Evolutionary conservation across 371 early-diverging fungal genomes (phyloP), one percentile per base, ranked within the genome.

Genomic region (Mucor saturninus): DNA sequence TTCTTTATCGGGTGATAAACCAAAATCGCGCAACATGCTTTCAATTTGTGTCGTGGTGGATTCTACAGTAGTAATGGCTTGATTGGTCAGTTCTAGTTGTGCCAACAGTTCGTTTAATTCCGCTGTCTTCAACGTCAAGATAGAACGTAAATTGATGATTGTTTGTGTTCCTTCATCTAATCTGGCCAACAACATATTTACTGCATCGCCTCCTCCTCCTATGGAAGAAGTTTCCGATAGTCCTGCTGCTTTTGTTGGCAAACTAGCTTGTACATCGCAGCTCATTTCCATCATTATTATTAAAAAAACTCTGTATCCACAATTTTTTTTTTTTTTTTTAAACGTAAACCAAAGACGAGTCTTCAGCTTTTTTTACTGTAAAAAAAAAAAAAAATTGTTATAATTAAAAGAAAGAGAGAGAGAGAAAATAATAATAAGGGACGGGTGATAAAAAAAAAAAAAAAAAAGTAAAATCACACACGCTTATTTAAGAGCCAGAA

Each of bases 91-190:
- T 30, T 81, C 79, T 11, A 81, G 63, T 54, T 81, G 82, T 11
- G 79, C 79, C 11, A 81, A 40, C 2, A 81, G 60, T 56, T 81
- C 82, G 50, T 81, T 79, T 4, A 81, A 61, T 64, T 81, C 82
- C 10, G 79, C 79, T 21, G 82, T 79, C 52, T 81, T 81, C n/a
- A 81, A 54, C 1, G 77, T 76, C 37, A 81, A 55, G 55, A 81
- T 75, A 31, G 79, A 79, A 7, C 82, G 79, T 9, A 81, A 62
- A 43, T 79, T 79, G 55, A 73, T 71, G 30, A 79, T 72, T 14
- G 79, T 77, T 66, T 81, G 82, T 28, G 76, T 71, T 28, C 79
- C 79, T 59, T 73, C 73, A 57, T 73, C 73, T 11, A 73, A 52
- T 54, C 64, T 73, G 11, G 70, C 67, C 32, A 73, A 39, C 8